Evolutionary conservation across 306 rosid species (phyloP).

Genomic region (Trifolium dubium): DNA sequence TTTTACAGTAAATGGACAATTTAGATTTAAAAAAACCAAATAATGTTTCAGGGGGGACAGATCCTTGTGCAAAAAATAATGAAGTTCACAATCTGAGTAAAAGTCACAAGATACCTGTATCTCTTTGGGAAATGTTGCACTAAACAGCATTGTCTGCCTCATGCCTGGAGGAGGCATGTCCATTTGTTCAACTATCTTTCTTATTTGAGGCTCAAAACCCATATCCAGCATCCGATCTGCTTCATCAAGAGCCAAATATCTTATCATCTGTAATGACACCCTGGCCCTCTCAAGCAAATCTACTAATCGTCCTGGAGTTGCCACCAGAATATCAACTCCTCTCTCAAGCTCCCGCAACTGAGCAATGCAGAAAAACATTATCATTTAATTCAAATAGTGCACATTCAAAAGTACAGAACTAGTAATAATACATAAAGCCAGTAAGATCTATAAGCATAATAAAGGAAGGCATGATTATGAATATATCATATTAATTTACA

Average conservation of each 20-base stretch:
- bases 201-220: conserved; percentile 97
- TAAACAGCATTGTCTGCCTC: conserved; percentile 81
- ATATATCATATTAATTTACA: conserved; percentile 9
- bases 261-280: conserved; percentile 74
- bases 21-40: background rate
- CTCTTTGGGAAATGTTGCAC: conserved; percentile 90
- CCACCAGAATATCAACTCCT: conserved; percentile 92
- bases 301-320: conserved; percentile 91
- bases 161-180: conserved; percentile 86
- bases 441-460: background rate
- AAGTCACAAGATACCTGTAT: conserved; percentile 66
- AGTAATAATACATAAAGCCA: conserved; percentile 21
- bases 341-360: conserved; percentile 86
- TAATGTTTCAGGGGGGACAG: background rate
- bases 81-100: conserved; percentile 20
- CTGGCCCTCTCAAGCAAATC: conserved; percentile 87
- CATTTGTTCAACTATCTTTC: conserved; percentile 84
- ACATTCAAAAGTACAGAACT: conserved; percentile 8
- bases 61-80: conserved; percentile 12
- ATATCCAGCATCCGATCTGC: conserved; percentile 95
- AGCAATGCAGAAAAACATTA: conserved; percentile 35
- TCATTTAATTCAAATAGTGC: conserved; percentile 29
- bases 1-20: background rate
- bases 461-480: conserved; percentile 14
- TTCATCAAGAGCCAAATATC: conserved; percentile 85